phyloP scores from a whole-genome alignment of 2,329 filamentous ascomycete genomes.

The Zasmidium angulare region DNA sequence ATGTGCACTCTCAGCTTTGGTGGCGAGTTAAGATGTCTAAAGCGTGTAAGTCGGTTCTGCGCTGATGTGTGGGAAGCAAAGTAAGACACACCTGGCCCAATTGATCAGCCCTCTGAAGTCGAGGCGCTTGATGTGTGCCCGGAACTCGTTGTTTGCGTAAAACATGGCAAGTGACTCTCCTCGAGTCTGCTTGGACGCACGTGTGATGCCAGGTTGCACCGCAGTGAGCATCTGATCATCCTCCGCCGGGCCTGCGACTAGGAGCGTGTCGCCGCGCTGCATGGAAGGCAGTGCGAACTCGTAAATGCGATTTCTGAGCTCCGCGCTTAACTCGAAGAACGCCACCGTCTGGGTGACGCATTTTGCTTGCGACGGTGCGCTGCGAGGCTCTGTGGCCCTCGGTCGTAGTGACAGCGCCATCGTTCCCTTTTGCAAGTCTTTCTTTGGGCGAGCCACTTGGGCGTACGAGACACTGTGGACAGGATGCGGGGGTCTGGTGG shows the following conservation, averaged over 20 bases:
- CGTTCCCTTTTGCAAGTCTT: background rate
- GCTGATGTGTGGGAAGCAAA: background rate
- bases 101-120: slow-evolving; percentile 6
- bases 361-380: background rate
- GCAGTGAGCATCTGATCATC: slow-evolving; percentile 7
- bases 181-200: slow-evolving; percentile 7
- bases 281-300: background rate
- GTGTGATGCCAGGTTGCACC: slow-evolving; percentile 12
- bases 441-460: no score
- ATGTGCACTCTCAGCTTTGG: slow-evolving; percentile 8
- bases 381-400: background rate
- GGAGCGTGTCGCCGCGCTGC: background rate
- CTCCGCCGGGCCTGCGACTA: slow-evolving; percentile 6
- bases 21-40: no score
- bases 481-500: no score
- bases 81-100: slow-evolving; percentile 2
- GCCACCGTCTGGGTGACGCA: slow-evolving; percentile 5
- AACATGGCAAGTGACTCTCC: slow-evolving; percentile 14
- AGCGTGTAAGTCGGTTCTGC: no score
- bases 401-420: background rate
- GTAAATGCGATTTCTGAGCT: slow-evolving; percentile 21
- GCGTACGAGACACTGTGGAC: no score
- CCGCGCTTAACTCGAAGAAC: slow-evolving; percentile 15
- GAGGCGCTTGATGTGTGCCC: slow-evolving; percentile 9
- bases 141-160: slow-evolving; percentile 9